Evolutionary conservation across 129 eudicot species (phyloP).

Genomic region (Pulicaria dysenterica): DNA sequence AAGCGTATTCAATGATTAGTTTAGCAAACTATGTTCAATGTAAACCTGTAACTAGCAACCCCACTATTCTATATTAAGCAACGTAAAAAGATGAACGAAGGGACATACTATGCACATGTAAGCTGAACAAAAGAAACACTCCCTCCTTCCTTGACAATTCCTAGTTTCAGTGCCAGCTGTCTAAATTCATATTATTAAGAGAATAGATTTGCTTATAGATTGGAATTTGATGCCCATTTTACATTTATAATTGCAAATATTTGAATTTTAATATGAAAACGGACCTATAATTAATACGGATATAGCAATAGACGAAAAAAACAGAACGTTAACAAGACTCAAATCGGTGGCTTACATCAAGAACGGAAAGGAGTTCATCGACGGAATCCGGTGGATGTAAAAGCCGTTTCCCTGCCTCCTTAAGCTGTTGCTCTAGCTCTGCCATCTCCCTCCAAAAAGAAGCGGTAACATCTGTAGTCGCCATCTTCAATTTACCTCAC

Average conservation of each 20-base stretch:
- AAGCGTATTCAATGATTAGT: not conserved
- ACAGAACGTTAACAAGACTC: not conserved
- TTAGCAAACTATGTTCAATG: not conserved
- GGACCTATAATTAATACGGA: no score
- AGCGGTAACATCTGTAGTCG: conserved; percentile 3
- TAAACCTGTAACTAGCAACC: not conserved
- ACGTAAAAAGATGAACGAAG: conserved; percentile 19
- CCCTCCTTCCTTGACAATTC: no score
- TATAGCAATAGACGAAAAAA: no score
- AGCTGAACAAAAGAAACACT: no score
- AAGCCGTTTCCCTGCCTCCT: conserved; percentile 57
- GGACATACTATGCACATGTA: not conserved
- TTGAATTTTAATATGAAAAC: not conserved
- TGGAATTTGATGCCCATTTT: not conserved
- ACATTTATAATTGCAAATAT: not conserved
- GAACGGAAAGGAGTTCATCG: conserved; percentile 66
- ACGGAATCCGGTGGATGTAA: conserved; percentile 49
- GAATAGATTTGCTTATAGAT: not conserved
- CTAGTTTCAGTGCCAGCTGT: not conserved
- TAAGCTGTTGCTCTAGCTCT: conserved; percentile 61
- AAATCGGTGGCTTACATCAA: conserved; percentile 62
- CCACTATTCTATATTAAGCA: not conserved
- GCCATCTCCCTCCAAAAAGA: no score
- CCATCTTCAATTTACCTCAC: conserved; percentile 26
- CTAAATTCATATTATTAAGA: not conserved